Evolutionary conservation across 306 rosid genomes (phyloP), one percentile per base, ranked within the genome.

Genomic region (Cucurbita pepo): DNA sequence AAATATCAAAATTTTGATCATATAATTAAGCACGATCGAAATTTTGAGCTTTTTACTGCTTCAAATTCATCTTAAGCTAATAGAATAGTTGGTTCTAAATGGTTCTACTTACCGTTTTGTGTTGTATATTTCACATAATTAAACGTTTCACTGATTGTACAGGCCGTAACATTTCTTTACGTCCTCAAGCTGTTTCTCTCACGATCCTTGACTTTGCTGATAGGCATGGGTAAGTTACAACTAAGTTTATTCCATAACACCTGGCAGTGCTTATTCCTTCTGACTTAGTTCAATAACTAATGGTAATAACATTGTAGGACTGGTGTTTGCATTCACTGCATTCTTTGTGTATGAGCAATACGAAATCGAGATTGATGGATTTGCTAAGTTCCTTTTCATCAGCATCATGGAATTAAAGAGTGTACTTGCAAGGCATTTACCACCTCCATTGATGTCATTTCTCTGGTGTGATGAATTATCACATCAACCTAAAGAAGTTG

Each of bases 281-380:
- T 60, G 9, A 22, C 74, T 22, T 10, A 1, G 22, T 22, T 45
- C 18, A 67, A n/a, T 40, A 22, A 22, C 10, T 53, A 7, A 37
- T 66, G 52, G 45, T 63, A 65, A 8, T 63, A 44, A 56, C 56
- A 73, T 53, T 79, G 86, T 83, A 92, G 95, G 87, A 37, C 79
- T 90, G 80, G 88, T 78, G 69, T 75, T 83, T 38, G 78, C 92
- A 25, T 92, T 92, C 82, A 86, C 87, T 50, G 87, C 82, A 8
- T 90, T 92, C 85, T 90, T 88, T 70, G 79, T 90, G 74, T 88
- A 88, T 5, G 96, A 92, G 85, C 96, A 90, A 85, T 88, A 84
- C 48, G 95, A 92, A 76, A 58, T 83, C 10, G 92, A 87, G 83
- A 78, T 90, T 61, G 91, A 90, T 70, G 88, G 79, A 62, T 52